A percentile compares a stretch with the other conserved stretches of the same genome.
Conservation (phyloP, 1,284 basidiomycete species). For the Puccinia triticina region DNA sequence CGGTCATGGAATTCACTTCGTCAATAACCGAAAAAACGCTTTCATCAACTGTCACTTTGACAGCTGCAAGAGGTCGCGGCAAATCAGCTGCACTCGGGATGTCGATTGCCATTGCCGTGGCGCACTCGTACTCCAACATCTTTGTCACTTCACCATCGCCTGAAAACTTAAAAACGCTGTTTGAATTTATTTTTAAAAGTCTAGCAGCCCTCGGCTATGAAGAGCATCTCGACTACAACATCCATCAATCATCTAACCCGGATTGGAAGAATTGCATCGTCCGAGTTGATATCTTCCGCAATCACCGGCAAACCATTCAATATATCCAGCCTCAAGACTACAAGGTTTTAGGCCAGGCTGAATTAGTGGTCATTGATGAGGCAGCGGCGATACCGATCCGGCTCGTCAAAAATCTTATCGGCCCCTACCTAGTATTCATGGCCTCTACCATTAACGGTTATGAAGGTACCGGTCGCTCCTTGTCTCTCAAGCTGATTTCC, state of each 20-base stretch:
- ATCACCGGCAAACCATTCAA: conserved; percentile 89
- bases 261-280: conserved; percentile 96
- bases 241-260: conserved; percentile 82
- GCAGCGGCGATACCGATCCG: conserved; percentile 97
- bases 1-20: conserved; percentile 87
- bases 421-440: conserved; percentile 97
- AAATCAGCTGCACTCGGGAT: conserved; percentile 95
- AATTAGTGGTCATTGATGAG: conserved; percentile 96
- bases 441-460: conserved; percentile 99
- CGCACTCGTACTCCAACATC: conserved; percentile 95
- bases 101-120: conserved; percentile 87
- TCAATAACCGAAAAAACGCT: conserved; percentile 89
- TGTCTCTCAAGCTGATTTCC: conserved; percentile 96
- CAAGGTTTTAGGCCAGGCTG: conserved; percentile 95
- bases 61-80: conserved; percentile 90
- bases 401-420: conserved; percentile 89
- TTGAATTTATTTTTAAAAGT: conserved; percentile 97
- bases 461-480: conserved; percentile 95
- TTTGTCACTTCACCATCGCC: conserved; percentile 98
- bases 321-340: conserved; percentile 98
- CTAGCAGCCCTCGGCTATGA: conserved; percentile 93
- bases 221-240: conserved; percentile 96
- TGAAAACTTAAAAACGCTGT: conserved; percentile 96
- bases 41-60: conserved; percentile 91
- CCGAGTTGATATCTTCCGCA: conserved; percentile 89